Evolutionary conservation across 2,329 filamentous ascomycete genomes (phyloP).

Genomic region (Fusarium domesticum): DNA sequence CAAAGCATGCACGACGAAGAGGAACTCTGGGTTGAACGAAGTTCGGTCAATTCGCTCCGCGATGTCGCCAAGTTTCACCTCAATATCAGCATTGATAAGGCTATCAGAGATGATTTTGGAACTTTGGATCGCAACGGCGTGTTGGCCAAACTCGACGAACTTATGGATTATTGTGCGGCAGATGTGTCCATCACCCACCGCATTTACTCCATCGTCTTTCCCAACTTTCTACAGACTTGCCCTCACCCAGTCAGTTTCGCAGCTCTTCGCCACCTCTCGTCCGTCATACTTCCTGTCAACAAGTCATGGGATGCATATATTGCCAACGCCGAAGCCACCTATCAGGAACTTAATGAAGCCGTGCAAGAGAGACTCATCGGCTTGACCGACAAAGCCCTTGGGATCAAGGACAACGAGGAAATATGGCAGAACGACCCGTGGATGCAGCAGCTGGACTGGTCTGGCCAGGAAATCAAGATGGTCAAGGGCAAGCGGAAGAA

Average conservation of each 20-base stretch:
- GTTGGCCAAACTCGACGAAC: constrained; percentile 67
- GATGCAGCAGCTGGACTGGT: constrained; percentile 93
- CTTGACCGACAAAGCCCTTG: constrained; percentile 73
- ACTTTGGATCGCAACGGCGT: constrained; percentile 73
- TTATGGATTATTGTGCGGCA: constrained; percentile 91
- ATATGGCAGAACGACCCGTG: constrained; percentile 80
- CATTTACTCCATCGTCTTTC: constrained; percentile 92
- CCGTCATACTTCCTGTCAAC: constrained; percentile 88
- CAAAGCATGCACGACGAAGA: constrained; percentile 79
- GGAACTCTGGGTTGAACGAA: constrained; percentile 91
- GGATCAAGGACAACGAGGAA: constrained; percentile 65
- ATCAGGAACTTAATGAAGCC: constrained; percentile 70
- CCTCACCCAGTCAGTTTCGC: constrained; percentile 97
- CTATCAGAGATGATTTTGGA: constrained; percentile 80
- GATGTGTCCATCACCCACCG: constrained; percentile 91
- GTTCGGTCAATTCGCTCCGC: constrained; percentile 89
- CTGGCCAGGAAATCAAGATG: constrained; percentile 87
- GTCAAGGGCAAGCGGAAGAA: constrained; percentile 85
- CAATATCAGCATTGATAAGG: constrained; percentile 86
- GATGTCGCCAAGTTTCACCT: constrained; percentile 98
- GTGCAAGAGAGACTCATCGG: constrained; percentile 72
- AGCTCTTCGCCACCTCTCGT: constrained; percentile 85
- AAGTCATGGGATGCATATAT: constrained; percentile 85
- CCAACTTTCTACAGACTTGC: constrained; percentile 82
- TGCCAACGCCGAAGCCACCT: constrained; percentile 78